These are phyloP conservation scores for Phyllostachys edulis DNA, from an alignment of 176 grass and related monocot genomes.

Conservation along the genomic window DNA sequence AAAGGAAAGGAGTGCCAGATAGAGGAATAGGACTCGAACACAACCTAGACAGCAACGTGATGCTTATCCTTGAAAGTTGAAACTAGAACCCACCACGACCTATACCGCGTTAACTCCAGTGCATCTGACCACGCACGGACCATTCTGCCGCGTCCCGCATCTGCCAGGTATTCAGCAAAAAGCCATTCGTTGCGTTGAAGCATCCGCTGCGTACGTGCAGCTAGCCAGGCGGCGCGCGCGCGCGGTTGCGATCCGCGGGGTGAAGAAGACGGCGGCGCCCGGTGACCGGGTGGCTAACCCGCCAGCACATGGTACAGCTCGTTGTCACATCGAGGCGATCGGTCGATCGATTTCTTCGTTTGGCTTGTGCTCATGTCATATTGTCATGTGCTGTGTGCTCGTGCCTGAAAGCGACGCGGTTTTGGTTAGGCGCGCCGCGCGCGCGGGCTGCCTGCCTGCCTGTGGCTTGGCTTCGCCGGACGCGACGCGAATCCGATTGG, in stretches of 20 bases:
- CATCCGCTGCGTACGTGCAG: constrained; percentile 46
- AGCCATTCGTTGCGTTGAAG: constrained; percentile 56
- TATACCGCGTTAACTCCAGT: neutral
- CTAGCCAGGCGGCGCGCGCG: neutral
- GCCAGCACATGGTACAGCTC: neutral
- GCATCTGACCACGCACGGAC: neutral
- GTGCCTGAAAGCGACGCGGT: constrained; percentile 8
- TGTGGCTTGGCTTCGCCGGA: neutral
- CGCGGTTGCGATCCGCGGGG: constrained; percentile 2
- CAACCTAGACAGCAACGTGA: constrained; percentile 35
- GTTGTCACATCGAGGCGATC: neutral
- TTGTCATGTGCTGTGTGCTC: neutral
- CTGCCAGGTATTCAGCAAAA: neutral
- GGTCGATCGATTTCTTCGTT: neutral
- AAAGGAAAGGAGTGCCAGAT: neutral
- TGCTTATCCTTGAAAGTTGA: constrained; percentile 1
- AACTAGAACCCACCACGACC: neutral
- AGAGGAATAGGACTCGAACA: neutral
- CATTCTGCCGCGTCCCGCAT: neutral
- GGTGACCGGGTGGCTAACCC: neutral
- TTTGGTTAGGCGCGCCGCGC: neutral
- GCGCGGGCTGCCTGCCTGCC: neutral
- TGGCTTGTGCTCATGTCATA: neutral
- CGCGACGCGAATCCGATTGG: constrained; percentile 23
- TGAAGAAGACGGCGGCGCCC: constrained; percentile 29